Conservation (phyloP, 2,329 filamentous ascomycete species). For the Pezicula neosporulosa region DNA sequence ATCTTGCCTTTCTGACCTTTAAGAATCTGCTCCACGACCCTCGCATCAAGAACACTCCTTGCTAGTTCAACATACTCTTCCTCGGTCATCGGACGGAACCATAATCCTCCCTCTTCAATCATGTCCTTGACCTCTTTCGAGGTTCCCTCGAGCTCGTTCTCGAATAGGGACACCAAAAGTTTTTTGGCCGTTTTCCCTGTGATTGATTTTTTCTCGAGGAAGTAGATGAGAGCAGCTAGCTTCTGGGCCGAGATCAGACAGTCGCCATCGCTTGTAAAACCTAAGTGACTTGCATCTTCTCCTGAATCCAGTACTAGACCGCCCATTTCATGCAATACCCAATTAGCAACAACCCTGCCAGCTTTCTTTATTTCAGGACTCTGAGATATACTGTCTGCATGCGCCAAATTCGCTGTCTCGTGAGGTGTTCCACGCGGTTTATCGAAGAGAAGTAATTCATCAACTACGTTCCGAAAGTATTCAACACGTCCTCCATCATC, state of each 20-base stretch:
- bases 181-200: slow-evolving; percentile 57
- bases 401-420: too few species aligned
- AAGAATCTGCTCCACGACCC: slow-evolving; percentile 56
- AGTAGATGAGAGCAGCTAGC: slow-evolving; percentile 41
- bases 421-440: too few species aligned
- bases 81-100: slow-evolving; percentile 49
- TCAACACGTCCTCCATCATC: slow-evolving; percentile 78
- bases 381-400: neutral
- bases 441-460: slow-evolving; percentile 20
- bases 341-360: slow-evolving; percentile 53
- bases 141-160: slow-evolving; percentile 31
- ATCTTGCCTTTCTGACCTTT: slow-evolving; percentile 62
- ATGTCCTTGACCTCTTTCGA: slow-evolving; percentile 42
- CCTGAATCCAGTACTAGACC: slow-evolving; percentile 53
- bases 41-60: slow-evolving; percentile 46
- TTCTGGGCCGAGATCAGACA: slow-evolving; percentile 19
- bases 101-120: slow-evolving; percentile 52
- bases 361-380: slow-evolving; percentile 19
- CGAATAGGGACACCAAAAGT: slow-evolving; percentile 52
- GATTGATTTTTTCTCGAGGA: slow-evolving; percentile 39
- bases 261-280: slow-evolving; percentile 17
- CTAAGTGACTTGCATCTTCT: slow-evolving; percentile 20
- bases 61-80: slow-evolving; percentile 55
- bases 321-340: slow-evolving; percentile 74
- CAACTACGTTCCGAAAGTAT: slow-evolving; percentile 71